phyloP scores from a whole-genome alignment of 2,329 filamentous ascomycete genomes.

The Ceratocystis cubensis region DNA sequence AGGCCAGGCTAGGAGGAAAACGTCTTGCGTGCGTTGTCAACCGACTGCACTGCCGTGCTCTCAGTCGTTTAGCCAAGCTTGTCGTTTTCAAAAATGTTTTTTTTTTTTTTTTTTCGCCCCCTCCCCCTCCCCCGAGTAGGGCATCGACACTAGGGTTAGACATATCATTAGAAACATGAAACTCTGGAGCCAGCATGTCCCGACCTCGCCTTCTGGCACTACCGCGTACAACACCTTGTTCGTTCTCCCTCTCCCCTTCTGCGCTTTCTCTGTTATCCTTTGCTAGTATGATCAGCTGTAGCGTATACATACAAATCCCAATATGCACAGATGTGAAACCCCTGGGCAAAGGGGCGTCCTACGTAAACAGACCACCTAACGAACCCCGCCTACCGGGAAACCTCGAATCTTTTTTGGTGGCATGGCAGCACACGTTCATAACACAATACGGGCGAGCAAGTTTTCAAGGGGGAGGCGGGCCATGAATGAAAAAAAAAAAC shows the following conservation, averaged over 20 bases:
- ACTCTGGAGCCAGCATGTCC: not conserved
- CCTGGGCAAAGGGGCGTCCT: not conserved
- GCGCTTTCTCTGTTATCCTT: not conserved
- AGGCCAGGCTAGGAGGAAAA: too few species aligned
- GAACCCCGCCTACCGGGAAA: not conserved
- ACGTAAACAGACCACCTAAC: constrained; percentile 3
- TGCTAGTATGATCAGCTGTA: not conserved
- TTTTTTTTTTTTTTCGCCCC: not conserved
- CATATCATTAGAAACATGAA: not conserved
- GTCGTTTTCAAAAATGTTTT: not conserved
- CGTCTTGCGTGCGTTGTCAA: not conserved
- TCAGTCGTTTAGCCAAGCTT: not conserved
- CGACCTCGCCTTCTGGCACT: not conserved
- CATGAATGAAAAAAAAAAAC: not conserved
- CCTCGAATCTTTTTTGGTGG: not conserved
- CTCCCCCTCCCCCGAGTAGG: not conserved
- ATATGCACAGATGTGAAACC: not conserved
- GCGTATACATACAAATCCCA: not conserved
- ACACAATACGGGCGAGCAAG: not conserved
- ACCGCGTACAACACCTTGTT: not conserved
- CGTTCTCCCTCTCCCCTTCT: not conserved
- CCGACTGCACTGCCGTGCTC: not conserved
- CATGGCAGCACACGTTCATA: not conserved
- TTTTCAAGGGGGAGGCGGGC: not conserved
- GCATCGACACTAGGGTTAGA: not conserved